Evolutionary conservation across 1,284 basidiomycete genomes (phyloP).

Genomic region (Cryptococcus depauperatus): DNA sequence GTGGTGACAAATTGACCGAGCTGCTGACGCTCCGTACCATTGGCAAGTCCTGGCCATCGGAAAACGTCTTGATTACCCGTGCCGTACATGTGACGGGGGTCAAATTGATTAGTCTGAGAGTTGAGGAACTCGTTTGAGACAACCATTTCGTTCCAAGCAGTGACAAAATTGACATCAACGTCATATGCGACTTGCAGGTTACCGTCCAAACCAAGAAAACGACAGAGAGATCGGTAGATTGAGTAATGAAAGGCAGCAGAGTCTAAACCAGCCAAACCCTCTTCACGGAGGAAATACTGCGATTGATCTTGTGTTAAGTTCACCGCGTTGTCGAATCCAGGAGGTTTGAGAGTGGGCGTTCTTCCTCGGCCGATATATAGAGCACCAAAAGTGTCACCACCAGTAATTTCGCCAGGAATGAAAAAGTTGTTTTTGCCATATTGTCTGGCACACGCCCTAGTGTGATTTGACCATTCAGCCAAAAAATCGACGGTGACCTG

Average conservation of each 20-base stretch:
- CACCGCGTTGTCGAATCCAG: constrained; percentile 59
- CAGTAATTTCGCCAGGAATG: constrained; percentile 87
- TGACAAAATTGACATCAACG: constrained; percentile 67
- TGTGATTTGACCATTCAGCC: constrained; percentile 62
- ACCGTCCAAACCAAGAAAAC: constrained; percentile 87
- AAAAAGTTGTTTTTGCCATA: constrained; percentile 77
- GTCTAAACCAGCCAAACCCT: constrained; percentile 59
- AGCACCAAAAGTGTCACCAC: constrained; percentile 79
- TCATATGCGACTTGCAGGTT: constrained; percentile 82
- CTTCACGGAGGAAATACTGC: constrained; percentile 69
- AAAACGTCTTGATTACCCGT: constrained; percentile 87
- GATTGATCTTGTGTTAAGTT: constrained; percentile 51
- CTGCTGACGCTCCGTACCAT: constrained; percentile 66
- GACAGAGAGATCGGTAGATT: constrained; percentile 69
- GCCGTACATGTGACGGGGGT: constrained; percentile 81
- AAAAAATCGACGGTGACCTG: constrained; percentile 78
- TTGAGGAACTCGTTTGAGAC: constrained; percentile 79
- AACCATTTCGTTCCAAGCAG: constrained; percentile 82
- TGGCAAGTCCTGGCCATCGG: constrained; percentile 77
- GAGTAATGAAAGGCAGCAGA: constrained; percentile 83
- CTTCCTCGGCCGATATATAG: constrained; percentile 81
- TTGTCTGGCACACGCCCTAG: constrained; percentile 60
- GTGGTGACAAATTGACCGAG: constrained; percentile 68
- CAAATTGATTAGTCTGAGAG: constrained; percentile 55
- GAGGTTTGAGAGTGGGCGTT: constrained; percentile 54